A percentile compares a stretch with the other conserved stretches of the same genome.
phyloP scores from a whole-genome alignment of 2,329 filamentous ascomycete species.

The Dactylellina haptotyla region DNA sequence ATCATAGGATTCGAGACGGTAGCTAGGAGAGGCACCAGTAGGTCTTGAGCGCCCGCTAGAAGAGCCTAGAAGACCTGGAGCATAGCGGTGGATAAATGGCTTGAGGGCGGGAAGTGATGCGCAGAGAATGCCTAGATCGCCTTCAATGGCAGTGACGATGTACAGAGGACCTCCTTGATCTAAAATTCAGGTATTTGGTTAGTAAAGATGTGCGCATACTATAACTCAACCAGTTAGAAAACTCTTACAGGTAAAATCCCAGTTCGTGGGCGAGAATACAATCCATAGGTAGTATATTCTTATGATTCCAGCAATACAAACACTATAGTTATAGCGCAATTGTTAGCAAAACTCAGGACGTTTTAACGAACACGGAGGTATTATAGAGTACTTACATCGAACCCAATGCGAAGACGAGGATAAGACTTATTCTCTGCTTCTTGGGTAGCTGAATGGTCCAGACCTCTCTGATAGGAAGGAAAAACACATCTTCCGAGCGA shows the following conservation, averaged over 20 bases:
- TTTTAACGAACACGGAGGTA: not conserved
- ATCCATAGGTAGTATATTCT: conserved; percentile 53
- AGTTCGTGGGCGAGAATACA: conserved; percentile 42
- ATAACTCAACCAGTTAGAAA: not conserved
- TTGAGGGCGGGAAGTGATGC: conserved; percentile 51
- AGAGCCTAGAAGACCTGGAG: conserved; percentile 40
- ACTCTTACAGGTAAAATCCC: conserved; percentile 47
- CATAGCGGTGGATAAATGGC: conserved; percentile 44
- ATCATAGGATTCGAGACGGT: conserved; percentile 44
- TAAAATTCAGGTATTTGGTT: not conserved
- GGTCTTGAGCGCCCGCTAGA: conserved; percentile 17
- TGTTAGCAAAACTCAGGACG: conserved; percentile 1
- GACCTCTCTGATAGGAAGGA: conserved; percentile 47
- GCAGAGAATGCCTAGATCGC: conserved; percentile 48
- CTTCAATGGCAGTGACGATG: conserved; percentile 51
- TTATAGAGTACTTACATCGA: conserved; percentile 41
- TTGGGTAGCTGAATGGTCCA: conserved; percentile 51
- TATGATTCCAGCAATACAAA: conserved; percentile 49
- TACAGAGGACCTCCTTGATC: conserved; percentile 47
- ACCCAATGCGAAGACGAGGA: conserved; percentile 52
- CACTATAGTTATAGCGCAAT: not conserved
- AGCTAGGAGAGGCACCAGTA: conserved; percentile 33
- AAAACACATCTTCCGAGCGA: conserved; percentile 38
- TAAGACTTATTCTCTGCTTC: conserved; percentile 49
- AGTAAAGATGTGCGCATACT: no score